These are phyloP conservation scores for Echinochloa phyllopogon DNA, from an alignment of 176 grass and related monocot genomes.

Conservation along the genomic window DNA sequence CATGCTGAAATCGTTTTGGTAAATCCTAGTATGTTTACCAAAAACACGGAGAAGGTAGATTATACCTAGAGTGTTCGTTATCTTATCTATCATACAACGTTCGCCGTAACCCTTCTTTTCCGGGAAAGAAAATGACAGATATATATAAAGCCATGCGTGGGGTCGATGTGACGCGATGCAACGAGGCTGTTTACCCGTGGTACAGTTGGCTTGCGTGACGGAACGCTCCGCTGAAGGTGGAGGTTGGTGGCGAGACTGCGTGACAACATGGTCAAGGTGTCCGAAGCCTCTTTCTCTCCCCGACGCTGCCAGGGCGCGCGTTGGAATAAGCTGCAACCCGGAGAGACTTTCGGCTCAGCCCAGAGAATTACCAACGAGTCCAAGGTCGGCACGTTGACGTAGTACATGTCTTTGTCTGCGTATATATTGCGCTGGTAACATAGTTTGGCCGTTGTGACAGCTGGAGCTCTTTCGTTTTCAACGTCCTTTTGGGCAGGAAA, in stretches of 20 bases:
- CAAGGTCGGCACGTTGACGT: not conserved
- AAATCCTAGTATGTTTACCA: not conserved
- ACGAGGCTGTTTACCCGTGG: not conserved
- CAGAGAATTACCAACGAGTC: not conserved
- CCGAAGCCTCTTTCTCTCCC: no score
- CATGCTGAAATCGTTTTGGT: no score
- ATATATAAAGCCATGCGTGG: not conserved
- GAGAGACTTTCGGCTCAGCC: not conserved
- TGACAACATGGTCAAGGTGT: not conserved
- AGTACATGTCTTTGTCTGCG: not conserved
- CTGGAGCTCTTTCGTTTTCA: not conserved
- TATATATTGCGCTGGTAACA: not conserved
- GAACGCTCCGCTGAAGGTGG: not conserved
- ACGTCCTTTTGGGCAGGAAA: no score
- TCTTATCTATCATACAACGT: not conserved
- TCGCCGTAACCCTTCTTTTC: not conserved
- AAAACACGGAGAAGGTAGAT: not conserved
- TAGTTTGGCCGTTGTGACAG: not conserved
- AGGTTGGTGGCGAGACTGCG: not conserved
- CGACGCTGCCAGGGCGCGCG: not conserved
- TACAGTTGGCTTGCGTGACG: conserved; percentile 4
- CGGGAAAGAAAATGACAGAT: not conserved
- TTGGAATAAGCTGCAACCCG: not conserved
- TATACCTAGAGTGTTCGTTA: not conserved
- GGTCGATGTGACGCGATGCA: not conserved